Base-by-base conservation (phyloP, 148 eudicot genomes). In the Agrostemma githago region DNA sequence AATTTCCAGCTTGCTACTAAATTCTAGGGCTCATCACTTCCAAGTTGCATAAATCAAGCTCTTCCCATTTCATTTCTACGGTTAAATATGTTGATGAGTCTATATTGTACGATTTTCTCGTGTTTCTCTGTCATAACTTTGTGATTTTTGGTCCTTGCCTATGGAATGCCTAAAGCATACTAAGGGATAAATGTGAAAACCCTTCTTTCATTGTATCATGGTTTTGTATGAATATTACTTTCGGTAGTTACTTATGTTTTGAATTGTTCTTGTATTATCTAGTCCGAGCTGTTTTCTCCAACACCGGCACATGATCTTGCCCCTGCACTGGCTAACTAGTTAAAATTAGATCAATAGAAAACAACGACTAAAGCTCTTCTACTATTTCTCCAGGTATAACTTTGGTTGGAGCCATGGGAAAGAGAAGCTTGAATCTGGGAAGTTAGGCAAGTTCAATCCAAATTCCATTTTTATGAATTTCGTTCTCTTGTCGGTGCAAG, bases 391-490 rank as follows among this genome's bases (percentile, higher is more conserved):
- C 76, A 93, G 98, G 89, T 94, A 94, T 84, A 94, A 94, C 83
- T 89, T 89, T 84, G 98, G 98, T 81, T 94, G 98, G 98, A 94
- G 98, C 79, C 97, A 94, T 85, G 98, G 98, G 63, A 94, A 94
- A 91, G 98, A 94, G 79, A 94, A 88, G 82, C 97, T 94, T 70
- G 97, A 91, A 88, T 89, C 97, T 70, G 97, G 98, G 77, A 94
- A 91, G 81, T 95, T 82, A 81, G 98, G 98, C 86, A 85, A 77
- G 79, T 71, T 56, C 16, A 65, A 65, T 66, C 40, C 39, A 58
- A 21, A 26, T 58, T 17, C 14, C 2, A 6, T 51, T 58, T 54
- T 42, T 61, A 11, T 58, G 38, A 20, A 38, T 20, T 6, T 20
- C 68, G 16, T 61, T 37, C 26, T n/a, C 61, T 72, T 10, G 19